phyloP scores from a whole-genome alignment of 2,329 filamentous ascomycete genomes.

The Zasmidium citrigriseum region DNA sequence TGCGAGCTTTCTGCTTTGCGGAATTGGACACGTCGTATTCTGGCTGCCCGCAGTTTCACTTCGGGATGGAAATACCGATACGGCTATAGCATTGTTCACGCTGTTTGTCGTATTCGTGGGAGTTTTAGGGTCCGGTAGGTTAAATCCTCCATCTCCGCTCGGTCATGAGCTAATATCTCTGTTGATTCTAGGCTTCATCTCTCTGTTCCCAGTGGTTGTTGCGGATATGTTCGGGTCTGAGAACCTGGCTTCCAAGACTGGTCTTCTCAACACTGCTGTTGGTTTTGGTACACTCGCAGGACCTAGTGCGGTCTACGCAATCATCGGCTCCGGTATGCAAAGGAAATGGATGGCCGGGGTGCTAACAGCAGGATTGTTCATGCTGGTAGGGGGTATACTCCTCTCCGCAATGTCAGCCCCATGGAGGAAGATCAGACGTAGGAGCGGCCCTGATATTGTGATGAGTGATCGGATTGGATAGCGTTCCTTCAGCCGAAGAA shows the following conservation, averaged over 20 bases:
- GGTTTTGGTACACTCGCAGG: slow-evolving; percentile 8
- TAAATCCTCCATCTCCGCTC: too few species aligned
- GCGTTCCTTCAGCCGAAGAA: not conserved
- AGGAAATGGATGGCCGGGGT: not conserved
- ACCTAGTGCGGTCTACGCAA: slow-evolving; percentile 6
- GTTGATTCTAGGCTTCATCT: too few species aligned
- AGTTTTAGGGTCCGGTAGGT: not conserved
- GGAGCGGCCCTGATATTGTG: not conserved
- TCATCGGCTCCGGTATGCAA: not conserved
- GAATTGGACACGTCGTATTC: slow-evolving; percentile 5
- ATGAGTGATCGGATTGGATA: not conserved
- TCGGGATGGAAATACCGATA: not conserved
- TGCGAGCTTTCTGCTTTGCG: slow-evolving; percentile 6
- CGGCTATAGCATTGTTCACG: slow-evolving; percentile 2
- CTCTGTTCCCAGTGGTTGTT: slow-evolving; percentile 6
- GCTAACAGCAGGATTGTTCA: slow-evolving; percentile 3
- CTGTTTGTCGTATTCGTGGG: slow-evolving; percentile 7
- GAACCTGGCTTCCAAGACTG: slow-evolving; percentile 7
- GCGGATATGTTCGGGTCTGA: slow-evolving; percentile 6
- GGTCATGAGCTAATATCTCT: too few species aligned
- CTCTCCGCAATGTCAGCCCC: not conserved
- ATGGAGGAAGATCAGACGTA: not conserved
- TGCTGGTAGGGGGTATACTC: slow-evolving; percentile 3
- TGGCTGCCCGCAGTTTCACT: slow-evolving; percentile 1
- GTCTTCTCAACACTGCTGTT: slow-evolving; percentile 6